Evolutionary conservation across 257 asterid species (phyloP).

Genomic region (Voacanga thouarsii): DNA sequence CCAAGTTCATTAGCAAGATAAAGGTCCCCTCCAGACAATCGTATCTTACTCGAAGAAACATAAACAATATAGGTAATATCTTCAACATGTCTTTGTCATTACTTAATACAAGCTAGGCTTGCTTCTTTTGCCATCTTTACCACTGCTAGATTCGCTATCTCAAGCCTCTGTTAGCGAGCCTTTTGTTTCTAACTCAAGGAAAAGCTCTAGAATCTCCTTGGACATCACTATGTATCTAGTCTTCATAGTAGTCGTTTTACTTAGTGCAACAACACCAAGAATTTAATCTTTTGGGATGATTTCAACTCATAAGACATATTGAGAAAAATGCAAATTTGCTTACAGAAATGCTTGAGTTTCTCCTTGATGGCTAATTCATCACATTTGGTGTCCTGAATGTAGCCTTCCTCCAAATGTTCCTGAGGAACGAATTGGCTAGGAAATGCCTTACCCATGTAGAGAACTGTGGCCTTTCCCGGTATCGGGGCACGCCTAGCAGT

Average conservation of each 20-base stretch:
- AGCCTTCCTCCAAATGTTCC: conserved; percentile 82
- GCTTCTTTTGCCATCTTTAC: conserved; percentile 79
- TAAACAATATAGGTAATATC: conserved; percentile 84
- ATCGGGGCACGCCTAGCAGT: conserved; percentile 35
- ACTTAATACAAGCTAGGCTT: conserved; percentile 54
- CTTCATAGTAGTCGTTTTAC: conserved; percentile 91
- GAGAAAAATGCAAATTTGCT: conserved; percentile 10
- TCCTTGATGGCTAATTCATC: conserved; percentile 64
- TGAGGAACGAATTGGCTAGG: conserved; percentile 83
- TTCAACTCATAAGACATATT: too few relatives aligned
- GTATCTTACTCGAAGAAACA: conserved; percentile 83
- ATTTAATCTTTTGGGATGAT: too few relatives aligned
- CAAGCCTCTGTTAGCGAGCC: conserved; percentile 85
- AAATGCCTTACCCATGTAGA: conserved; percentile 83
- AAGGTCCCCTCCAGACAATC: conserved; percentile 92
- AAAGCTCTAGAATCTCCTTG: conserved; percentile 59
- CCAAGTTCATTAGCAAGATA: conserved; percentile 66
- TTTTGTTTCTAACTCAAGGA: conserved; percentile 80
- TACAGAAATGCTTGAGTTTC: conserved; percentile 77
- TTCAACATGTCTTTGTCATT: conserved; percentile 64
- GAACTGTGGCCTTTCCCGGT: conserved; percentile 76
- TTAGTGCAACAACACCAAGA: conserved; percentile 21
- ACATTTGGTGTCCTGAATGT: conserved; percentile 76
- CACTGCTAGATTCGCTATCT: conserved; percentile 77
- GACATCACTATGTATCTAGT: conserved; percentile 88